Conservation (phyloP, 345 rosid genomes). For the Brassica incana region DNA sequence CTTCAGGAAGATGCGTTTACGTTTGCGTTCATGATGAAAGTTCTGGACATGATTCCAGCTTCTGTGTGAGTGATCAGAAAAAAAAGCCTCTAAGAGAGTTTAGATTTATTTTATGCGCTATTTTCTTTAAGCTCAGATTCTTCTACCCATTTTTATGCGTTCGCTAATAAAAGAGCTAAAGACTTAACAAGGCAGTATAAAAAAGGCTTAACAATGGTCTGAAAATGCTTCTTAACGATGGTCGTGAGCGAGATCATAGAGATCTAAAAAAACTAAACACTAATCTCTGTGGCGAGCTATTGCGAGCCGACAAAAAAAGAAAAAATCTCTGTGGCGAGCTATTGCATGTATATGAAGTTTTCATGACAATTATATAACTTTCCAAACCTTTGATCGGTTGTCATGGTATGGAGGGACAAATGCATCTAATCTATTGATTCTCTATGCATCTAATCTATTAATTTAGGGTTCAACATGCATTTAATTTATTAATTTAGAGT, state of each 20-base stretch:
- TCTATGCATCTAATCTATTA: too few relatives aligned
- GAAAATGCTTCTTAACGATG: not conserved
- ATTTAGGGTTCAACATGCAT: too few relatives aligned
- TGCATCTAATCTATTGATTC: too few relatives aligned
- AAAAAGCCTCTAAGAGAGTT: not conserved
- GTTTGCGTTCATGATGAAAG: conserved; percentile 70
- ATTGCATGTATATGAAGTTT: too few relatives aligned
- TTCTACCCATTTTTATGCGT: not conserved
- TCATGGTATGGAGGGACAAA: too few relatives aligned
- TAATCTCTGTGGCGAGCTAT: not conserved
- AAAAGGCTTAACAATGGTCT: not conserved
- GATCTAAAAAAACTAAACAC: not conserved
- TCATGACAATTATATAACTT: too few relatives aligned
- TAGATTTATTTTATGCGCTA: not conserved
- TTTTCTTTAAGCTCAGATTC: not conserved
- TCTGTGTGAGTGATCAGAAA: conserved; percentile 15
- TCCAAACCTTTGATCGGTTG: too few relatives aligned
- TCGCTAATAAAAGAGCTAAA: not conserved
- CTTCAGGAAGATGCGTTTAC: conserved; percentile 81
- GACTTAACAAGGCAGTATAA: not conserved
- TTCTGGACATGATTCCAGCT: conserved; percentile 67
- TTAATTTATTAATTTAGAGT: too few relatives aligned
- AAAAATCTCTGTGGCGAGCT: not conserved
- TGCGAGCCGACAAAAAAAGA: too few relatives aligned
- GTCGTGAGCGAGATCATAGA: not conserved